Evolutionary conservation across 2,329 filamentous ascomycete species (phyloP).

Genomic region (Tetracladium maxilliforme): DNA sequence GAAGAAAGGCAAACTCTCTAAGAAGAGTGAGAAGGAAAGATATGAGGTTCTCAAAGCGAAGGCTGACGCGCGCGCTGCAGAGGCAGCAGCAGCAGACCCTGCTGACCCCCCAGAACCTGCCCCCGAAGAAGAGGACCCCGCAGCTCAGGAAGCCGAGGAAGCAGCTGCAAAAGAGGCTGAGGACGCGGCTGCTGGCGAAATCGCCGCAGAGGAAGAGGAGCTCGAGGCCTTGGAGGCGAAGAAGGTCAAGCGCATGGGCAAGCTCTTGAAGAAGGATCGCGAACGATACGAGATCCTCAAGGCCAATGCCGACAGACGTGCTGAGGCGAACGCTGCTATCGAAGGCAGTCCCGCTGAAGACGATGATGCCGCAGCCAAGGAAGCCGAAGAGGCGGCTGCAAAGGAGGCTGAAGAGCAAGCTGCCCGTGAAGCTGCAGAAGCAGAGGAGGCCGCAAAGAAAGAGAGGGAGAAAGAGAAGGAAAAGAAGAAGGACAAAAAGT

Average conservation of each 20-base stretch:
- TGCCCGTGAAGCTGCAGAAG: conserved; percentile 17
- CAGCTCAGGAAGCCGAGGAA: too few species aligned
- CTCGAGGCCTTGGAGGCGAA: conserved; percentile 13
- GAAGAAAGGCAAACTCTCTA: conserved; percentile 19
- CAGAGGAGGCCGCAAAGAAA: conserved; percentile 19
- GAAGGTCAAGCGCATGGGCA: conserved; percentile 20
- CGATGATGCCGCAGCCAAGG: too few species aligned
- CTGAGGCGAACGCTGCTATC: conserved; percentile 7
- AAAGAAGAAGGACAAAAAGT: conserved; percentile 21
- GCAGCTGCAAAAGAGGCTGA: conserved; percentile 19
- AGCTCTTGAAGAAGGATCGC: conserved; percentile 20
- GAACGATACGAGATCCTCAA: conserved; percentile 9
- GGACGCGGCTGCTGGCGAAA: conserved; percentile 18
- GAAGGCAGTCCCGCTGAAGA: too few species aligned
- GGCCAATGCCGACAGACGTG: too few species aligned
- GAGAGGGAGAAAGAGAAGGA: conserved; percentile 6
- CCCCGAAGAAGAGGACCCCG: too few species aligned
- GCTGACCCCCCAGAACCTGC: too few species aligned
- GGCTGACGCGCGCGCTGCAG: too few species aligned
- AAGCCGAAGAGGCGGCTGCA: too few species aligned
- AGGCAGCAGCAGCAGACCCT: conserved; percentile 10
- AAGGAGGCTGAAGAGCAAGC: too few species aligned
- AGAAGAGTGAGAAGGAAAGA: conserved; percentile 16
- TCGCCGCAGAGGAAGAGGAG: conserved; percentile 16
- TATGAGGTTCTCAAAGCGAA: conserved; percentile 10